These are phyloP conservation scores for Pythium rhizo-oryzae DNA, from an alignment of 352 stramenopile species.

Conservation along the genomic window DNA sequence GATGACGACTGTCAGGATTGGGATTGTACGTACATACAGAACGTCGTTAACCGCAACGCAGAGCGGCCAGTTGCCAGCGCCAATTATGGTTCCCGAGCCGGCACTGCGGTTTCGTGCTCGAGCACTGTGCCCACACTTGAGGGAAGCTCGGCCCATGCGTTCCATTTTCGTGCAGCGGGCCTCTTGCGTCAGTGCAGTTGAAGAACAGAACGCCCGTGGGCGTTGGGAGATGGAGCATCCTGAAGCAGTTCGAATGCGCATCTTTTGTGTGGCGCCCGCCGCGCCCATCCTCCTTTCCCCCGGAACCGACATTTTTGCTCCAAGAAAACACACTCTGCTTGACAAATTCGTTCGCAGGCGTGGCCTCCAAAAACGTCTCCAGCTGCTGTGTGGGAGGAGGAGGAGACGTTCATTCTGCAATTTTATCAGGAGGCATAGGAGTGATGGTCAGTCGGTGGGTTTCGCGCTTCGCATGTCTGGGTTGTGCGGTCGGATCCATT, in stretches of 20 bases:
- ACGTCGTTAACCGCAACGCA: neutral
- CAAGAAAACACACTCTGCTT: neutral
- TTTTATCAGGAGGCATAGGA: neutral
- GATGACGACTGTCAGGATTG: neutral
- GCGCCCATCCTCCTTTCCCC: neutral
- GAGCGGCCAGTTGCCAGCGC: neutral
- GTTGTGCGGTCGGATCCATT: neutral
- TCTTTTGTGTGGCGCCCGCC: neutral
- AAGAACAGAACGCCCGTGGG: neutral
- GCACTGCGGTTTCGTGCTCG: neutral
- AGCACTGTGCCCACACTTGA: neutral
- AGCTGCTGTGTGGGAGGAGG: slow-evolving; percentile 1
- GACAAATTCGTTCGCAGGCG: slow-evolving; percentile 7
- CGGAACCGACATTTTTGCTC: neutral
- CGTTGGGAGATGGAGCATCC: slow-evolving; percentile 17
- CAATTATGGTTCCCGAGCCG: neutral
- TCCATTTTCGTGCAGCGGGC: neutral
- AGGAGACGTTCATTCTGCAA: slow-evolving; percentile 2
- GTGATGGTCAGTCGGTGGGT: neutral
- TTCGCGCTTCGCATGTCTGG: neutral
- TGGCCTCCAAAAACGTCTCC: slow-evolving; percentile 7
- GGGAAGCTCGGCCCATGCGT: neutral
- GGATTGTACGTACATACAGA: neutral
- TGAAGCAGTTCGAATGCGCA: slow-evolving; percentile 18
- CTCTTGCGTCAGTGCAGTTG: slow-evolving; percentile 14